Base-by-base conservation (phyloP, 192 early-diverging fungal species). In the Coemansia sp. region DNA sequence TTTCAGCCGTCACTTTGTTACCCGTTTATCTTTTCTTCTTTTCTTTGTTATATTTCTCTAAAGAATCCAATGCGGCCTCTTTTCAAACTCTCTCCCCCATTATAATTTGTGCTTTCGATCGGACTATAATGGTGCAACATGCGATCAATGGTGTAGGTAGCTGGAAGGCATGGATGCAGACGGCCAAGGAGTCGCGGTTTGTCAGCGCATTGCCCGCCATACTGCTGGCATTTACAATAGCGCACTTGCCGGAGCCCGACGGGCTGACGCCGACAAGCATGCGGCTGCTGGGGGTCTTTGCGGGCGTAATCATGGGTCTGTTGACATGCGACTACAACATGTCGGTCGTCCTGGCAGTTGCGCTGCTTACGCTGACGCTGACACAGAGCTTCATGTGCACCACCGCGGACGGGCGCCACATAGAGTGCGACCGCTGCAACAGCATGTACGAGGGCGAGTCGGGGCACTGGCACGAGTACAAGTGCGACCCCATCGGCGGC, bases 311-410 rank as follows among this genome's bases (percentile, higher is more conserved):
- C 63, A 67, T 79, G 69, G 86, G 83, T 3, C 53, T 88, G 17
- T 67, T 88, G 36, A 81, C 83, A 0, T 79, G 83, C 32, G 55
- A 66, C 62, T 74, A 85, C 53, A 76, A 84, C 52, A 79, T 85
- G 60, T 86, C 88, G 3, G 67, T 85, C 10, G 62, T 88, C 3
- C 76, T 88, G 56, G 68, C 83, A 7, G 72, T 75, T 0, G 87
- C 85, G 23, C 62, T 90, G 46, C 75, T 84, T 7, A 13, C 68
- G n/a, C 67, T 90, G 60, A 85, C 86, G 4, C 55, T 88, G 13
- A 86, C 89, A 4, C 66, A 82, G 38, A 87, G 84, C 59, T 88
- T 87, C 50, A 81, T 83, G 70, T 90, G 89, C 57, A 81, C 79
- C 23, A 79, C 84, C 5, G 38, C 66, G 4, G 85, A 82, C 49